A percentile compares a stretch with the other conserved stretches of the same genome.
Conservation (phyloP, 2,329 filamentous ascomycete genomes). For the Fusarium euwallaceae region DNA sequence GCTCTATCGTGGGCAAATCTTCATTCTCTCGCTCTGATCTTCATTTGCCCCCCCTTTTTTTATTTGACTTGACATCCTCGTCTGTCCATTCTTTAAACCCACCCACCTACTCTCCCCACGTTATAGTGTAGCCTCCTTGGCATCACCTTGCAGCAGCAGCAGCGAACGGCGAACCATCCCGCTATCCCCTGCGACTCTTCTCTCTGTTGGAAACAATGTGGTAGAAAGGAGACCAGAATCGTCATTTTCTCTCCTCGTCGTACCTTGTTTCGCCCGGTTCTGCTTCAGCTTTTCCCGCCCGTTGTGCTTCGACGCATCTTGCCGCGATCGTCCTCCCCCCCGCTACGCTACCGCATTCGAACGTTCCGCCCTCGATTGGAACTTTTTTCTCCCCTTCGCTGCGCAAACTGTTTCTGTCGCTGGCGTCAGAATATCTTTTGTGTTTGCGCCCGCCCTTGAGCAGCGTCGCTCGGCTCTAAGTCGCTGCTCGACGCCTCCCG, state of each 20-base stretch:
- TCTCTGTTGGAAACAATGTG: constrained; percentile 19
- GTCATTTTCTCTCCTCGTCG: constrained; percentile 4
- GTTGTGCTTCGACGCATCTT: constrained; percentile 7
- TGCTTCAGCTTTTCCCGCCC: background rate
- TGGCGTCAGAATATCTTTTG: constrained; percentile 38
- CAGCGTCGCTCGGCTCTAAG: background rate
- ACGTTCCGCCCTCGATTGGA: constrained; percentile 25
- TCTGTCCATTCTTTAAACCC: constrained; percentile 40
- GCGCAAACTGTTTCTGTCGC: constrained; percentile 40
- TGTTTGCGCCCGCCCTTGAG: constrained; percentile 22
- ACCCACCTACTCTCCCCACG: constrained; percentile 11
- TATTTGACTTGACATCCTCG: constrained; percentile 36
- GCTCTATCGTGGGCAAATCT: background rate
- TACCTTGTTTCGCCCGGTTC: background rate
- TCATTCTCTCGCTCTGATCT: background rate
- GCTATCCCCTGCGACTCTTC: constrained; percentile 5
- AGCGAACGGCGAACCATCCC: constrained; percentile 6
- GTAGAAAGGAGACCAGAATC: constrained; percentile 26
- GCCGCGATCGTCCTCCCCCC: constrained; percentile 20
- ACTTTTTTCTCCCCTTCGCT: constrained; percentile 3
- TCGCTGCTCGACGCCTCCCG: background rate
- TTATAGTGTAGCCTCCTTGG: constrained; percentile 25
- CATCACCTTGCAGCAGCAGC: constrained; percentile 15
- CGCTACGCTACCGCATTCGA: constrained; percentile 17
- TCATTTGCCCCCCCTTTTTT: constrained; percentile 29